These are phyloP conservation scores for Kodamaea kaohsiungensis DNA, from an alignment of 805 yeast species.

Conservation along the genomic window DNA sequence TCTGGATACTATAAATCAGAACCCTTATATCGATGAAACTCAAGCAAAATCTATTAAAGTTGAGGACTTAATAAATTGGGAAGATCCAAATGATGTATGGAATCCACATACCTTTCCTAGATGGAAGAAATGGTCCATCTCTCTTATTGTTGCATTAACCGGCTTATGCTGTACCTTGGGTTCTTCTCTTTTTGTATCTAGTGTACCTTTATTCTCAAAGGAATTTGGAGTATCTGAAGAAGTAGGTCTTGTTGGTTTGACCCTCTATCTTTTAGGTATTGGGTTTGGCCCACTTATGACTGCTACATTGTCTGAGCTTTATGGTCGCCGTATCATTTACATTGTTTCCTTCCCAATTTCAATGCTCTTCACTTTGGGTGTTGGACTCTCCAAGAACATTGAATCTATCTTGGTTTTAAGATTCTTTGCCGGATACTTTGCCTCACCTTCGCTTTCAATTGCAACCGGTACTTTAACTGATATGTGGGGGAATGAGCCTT, in stretches of 20 bases:
- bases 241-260: conserved; percentile 64
- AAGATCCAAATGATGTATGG: conserved; percentile 57
- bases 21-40: neutral
- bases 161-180: conserved; percentile 76
- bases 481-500: conserved; percentile 57
- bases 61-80: conserved; percentile 51
- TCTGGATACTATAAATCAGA: neutral
- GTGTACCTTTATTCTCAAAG: conserved; percentile 53
- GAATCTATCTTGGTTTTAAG: conserved; percentile 64
- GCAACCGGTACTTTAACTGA: conserved; percentile 86
- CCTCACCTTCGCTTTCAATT: conserved; percentile 81
- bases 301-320: conserved; percentile 70
- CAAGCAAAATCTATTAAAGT: neutral
- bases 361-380: conserved; percentile 74
- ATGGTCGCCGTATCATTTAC: conserved; percentile 68
- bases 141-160: conserved; percentile 62
- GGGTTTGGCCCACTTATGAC: conserved; percentile 70
- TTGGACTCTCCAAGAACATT: conserved; percentile 64
- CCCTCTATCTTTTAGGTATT: conserved; percentile 68
- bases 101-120: conserved; percentile 71
- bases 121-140: conserved; percentile 63
- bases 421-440: conserved; percentile 72
- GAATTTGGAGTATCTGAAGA: conserved; percentile 58
- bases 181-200: conserved; percentile 68
- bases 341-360: conserved; percentile 60